Evolutionary conservation across 768 basidiomycete species (phyloP), one percentile per base, ranked within the genome.

Genomic region (Fibroporia radiculosa): DNA sequence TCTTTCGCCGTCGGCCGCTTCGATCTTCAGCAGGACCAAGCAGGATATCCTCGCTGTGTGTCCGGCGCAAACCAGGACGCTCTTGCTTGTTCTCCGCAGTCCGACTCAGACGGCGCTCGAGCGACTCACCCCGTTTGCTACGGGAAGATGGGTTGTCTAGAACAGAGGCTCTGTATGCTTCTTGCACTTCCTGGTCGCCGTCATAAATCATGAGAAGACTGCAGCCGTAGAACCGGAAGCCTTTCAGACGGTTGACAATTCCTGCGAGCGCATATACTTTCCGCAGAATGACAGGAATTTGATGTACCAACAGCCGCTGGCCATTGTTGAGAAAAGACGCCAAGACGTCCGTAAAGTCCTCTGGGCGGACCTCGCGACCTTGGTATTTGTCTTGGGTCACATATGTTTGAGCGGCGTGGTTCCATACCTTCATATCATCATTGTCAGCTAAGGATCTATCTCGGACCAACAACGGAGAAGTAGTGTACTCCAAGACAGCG

Each of bases 171-270:
- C 78, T 72, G 60, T 84, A 82, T 16, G 71, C 73, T 54, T 89
- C 84, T 64, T 98, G 96, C 1, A 80, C 75, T 53, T 93, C 90
- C 34, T 70, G 73, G 60, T 98, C 93, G 32, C 96, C 96, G 59
- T 99, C 96, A 63, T 99, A 99, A 59, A 98, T 95, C 60, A 98
- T 77, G 42, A 99, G 79, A 36, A 99, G 77, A 52, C 88, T 92
- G 66, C 95, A 97, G 12, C 96, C 96, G 60, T 99, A 99, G 66
- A 99, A 98, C 39, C 96, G 81, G 67, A 89, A 99, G n/a, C 96
- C 92, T 55, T 84, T 87, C 48, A 99, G 69, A 6, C 85, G 78
- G 60, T 82, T 74, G 56, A 98, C 75, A 66, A 98, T 96, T 38
- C 82, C 78, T 20, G 95, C 93, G 38, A 99, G 78, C n/a, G 82